phyloP scores from a whole-genome alignment of 2,329 filamentous ascomycete genomes.

The Fusarium torulosum region DNA sequence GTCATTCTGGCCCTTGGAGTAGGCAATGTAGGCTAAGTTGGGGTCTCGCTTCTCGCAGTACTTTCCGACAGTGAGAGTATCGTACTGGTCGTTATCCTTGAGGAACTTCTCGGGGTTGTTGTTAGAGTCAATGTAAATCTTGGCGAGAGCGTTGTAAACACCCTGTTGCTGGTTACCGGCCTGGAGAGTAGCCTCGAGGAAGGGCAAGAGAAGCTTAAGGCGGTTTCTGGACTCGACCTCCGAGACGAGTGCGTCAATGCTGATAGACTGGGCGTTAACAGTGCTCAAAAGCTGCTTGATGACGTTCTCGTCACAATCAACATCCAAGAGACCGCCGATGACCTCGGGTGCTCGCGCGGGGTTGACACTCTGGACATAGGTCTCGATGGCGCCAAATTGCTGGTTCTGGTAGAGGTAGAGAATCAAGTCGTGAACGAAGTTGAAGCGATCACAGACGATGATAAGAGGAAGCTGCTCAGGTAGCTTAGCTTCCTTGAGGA shows the following conservation, averaged over 20 bases:
- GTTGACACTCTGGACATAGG: constrained; percentile 98
- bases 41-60: constrained; percentile 99
- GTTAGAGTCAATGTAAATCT: constrained; percentile 99
- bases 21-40: constrained; percentile 94
- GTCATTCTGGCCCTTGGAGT: constrained; percentile 96
- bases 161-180: constrained; percentile 95
- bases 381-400: constrained; percentile 98
- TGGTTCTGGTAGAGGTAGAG: constrained; percentile 99
- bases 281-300: constrained; percentile 92
- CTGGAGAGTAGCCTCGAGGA: constrained; percentile 91
- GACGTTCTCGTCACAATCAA: constrained; percentile 95
- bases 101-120: constrained; percentile 98
- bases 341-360: constrained; percentile 91
- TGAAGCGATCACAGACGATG: constrained; percentile 99
- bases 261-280: constrained; percentile 85
- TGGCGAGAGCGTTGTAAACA: constrained; percentile 95
- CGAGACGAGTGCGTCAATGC: constrained; percentile 91
- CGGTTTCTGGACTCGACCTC: constrained; percentile 98
- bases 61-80: constrained; percentile 91
- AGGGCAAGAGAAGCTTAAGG: constrained; percentile 93
- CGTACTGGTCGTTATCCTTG: constrained; percentile 97
- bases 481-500: constrained; percentile 94
- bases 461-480: constrained; percentile 95
- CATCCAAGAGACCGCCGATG: constrained; percentile 91
- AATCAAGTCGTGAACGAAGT: constrained; percentile 97